A percentile compares a stretch with the other conserved stretches of the same genome.
Conservation (phyloP, 257 asterid species). For the Lavandula angustifolia region DNA sequence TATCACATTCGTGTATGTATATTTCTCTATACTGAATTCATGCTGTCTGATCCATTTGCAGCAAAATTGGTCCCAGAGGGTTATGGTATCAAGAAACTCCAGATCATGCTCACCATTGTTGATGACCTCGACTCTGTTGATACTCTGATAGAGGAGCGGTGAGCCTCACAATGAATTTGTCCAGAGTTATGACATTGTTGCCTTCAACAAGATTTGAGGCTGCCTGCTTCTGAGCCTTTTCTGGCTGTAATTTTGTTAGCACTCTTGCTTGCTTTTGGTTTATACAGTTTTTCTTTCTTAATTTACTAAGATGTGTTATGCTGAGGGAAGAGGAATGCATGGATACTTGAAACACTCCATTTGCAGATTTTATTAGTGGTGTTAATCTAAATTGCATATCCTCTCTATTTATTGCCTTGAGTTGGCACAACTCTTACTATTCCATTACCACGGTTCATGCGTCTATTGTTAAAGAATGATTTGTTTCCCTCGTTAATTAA, state of each 20-base stretch:
- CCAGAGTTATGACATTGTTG: constrained; percentile 73
- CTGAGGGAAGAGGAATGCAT: constrained; percentile 6
- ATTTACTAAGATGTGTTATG: constrained; percentile 2
- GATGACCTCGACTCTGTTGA: constrained; percentile 76
- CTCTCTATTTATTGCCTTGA: too few relatives aligned
- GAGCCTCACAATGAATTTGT: constrained; percentile 64
- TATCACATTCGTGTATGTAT: background rate
- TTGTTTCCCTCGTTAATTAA: too few relatives aligned
- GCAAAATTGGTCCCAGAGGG: constrained; percentile 69
- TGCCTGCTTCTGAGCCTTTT: too few relatives aligned
- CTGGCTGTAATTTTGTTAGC: constrained; percentile 37
- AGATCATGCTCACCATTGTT: constrained; percentile 67
- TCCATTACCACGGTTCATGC: background rate
- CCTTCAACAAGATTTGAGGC: constrained; percentile 71
- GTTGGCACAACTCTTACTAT: background rate
- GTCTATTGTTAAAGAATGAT: background rate
- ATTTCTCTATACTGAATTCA: background rate
- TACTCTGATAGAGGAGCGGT: constrained; percentile 51
- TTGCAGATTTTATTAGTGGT: constrained; percentile 17
- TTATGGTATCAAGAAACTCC: constrained; percentile 80
- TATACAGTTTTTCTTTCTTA: background rate
- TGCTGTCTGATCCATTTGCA: constrained; percentile 28
- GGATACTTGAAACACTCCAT: constrained; percentile 14
- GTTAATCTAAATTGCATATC: background rate
- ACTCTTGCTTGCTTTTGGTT: constrained; percentile 17